Percentiles rank a stretch among this genome's conserved stretches.
Conservation (phyloP, 768 basidiomycete genomes). For the Arthromyces matolae region DNA sequence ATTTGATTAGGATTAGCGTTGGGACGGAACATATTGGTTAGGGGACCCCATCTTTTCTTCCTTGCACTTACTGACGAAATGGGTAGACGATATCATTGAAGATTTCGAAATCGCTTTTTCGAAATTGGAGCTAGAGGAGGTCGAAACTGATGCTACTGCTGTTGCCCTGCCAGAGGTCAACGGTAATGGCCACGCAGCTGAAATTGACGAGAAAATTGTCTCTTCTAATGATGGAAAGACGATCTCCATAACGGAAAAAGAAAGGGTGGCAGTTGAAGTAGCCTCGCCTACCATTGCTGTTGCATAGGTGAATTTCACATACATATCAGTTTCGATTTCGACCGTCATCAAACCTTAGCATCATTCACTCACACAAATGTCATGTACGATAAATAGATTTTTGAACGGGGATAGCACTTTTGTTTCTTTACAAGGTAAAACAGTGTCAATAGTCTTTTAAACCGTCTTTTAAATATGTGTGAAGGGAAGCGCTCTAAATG, state of each 20-base stretch:
- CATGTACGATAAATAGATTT: no score
- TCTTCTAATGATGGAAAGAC: neutral
- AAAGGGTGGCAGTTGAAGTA: neutral
- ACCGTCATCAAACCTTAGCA: no score
- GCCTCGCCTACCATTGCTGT: neutral
- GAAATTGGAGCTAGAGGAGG: neutral
- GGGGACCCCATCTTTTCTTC: neutral
- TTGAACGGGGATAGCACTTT: no score
- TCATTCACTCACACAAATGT: no score
- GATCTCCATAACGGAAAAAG: neutral
- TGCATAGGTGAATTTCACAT: no score
- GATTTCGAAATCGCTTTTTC: conserved; percentile 14
- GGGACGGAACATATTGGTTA: conserved; percentile 12
- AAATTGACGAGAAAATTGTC: neutral
- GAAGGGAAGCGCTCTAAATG: no score
- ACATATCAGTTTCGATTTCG: no score
- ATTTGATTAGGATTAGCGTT: conserved; percentile 48
- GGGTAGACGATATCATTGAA: conserved; percentile 11
- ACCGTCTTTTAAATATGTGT: no score
- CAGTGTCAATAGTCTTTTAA: no score
- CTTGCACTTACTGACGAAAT: neutral
- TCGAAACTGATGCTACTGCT: neutral
- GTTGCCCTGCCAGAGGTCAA: neutral
- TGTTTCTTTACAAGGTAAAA: no score
- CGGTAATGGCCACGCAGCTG: neutral